Base-by-base conservation (phyloP, 768 basidiomycete genomes). In the Guyanaporus albipodus region DNA sequence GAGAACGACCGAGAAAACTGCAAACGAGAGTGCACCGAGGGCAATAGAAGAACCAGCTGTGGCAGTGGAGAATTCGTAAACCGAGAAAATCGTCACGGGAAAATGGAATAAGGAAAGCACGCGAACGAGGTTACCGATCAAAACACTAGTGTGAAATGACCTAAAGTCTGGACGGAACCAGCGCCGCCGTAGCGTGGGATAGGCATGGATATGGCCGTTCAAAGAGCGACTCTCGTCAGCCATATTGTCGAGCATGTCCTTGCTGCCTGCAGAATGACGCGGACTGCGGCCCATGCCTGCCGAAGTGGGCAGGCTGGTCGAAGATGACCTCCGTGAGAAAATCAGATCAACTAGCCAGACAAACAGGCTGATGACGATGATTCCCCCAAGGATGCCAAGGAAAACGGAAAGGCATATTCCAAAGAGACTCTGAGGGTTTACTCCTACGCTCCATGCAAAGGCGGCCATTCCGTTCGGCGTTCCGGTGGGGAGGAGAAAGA, bases 71-170 rank as follows among this genome's bases (percentile, higher is more conserved):
- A 68, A 62, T 46, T 68, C 62, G 66, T 91, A 97, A 50, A 80
- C 83, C 4, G 92, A 89, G 67, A 95, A 95, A 42, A 91, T 79
- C 28, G 92, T 95, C 48, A 98, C 78, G 7, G 95, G 95, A 17
- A 97, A 80, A 67, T 99, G 95, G 70, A 99, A 98, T 27, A 94
- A 72, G 31, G 96, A 75, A 34, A 98, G 79, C 46, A 97, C 73
- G 49, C 95, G 87, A 48, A 94, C 83, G 49, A 97, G 81, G 66
- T 96, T 97, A 36, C 95, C 95, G 54, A 88, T 83, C 43, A 91
- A 70, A 41, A 90, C 79, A 54, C 79, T 86, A 15, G 82, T 77
- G 62, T 92, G 90, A 68, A 92, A 88, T 15, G 87, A 85, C 40
- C 81, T 82, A 49, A 86, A 75, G 55, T 82, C 76, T 27, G 77